phyloP scores from a whole-genome alignment of 2,329 filamentous ascomycete species.

The Cryphonectria naterciae region DNA sequence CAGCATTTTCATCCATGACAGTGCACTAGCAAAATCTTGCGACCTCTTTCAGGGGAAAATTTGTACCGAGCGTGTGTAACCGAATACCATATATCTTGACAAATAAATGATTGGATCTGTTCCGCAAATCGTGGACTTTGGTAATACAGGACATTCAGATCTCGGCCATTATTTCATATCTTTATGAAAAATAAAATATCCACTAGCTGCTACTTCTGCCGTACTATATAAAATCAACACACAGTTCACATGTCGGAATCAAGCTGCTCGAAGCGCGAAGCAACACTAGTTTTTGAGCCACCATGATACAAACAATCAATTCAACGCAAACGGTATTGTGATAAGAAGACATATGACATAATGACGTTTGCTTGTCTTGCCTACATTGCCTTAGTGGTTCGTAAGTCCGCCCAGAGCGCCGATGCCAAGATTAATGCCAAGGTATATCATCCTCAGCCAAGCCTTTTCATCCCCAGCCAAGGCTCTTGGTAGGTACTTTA shows the following conservation, averaged over 20 bases:
- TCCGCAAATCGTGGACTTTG: too few species aligned
- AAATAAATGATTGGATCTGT: too few species aligned
- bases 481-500: neutral
- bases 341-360: neutral
- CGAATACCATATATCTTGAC: too few species aligned
- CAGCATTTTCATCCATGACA: too few species aligned
- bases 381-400: neutral
- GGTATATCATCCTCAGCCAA: neutral
- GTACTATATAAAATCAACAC: too few species aligned
- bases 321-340: neutral
- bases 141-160: too few species aligned
- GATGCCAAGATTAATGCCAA: neutral
- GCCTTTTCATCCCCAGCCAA: neutral
- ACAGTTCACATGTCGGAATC: neutral
- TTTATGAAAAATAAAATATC: too few species aligned
- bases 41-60: too few species aligned
- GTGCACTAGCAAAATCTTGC: too few species aligned
- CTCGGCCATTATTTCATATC: too few species aligned
- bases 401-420: neutral
- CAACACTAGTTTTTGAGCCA: neutral
- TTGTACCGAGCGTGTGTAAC: too few species aligned
- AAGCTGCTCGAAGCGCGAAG: neutral
- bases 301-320: neutral
- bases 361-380: neutral
- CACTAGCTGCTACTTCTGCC: too few species aligned